These are phyloP conservation scores for Ambrosia hybrid DNA, from an alignment of 140 eudicot genomes.

Conservation along the genomic window DNA sequence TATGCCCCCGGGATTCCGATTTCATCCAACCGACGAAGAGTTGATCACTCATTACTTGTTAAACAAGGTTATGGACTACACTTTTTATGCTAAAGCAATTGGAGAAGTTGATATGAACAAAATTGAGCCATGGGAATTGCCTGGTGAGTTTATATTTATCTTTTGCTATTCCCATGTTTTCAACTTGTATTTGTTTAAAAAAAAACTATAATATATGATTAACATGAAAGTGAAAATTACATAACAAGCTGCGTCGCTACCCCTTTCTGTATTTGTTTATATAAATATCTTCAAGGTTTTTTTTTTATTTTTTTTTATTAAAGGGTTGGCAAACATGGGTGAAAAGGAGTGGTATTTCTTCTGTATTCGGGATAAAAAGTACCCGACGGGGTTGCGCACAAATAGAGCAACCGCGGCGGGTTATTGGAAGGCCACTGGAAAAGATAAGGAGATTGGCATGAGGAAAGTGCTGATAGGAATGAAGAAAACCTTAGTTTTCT, in stretches of 20 bases:
- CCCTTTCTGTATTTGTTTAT: no score
- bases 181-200: background rate
- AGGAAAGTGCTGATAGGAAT: slow-evolving; percentile 80
- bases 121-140: slow-evolving; percentile 96
- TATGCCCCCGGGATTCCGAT: slow-evolving; percentile 93
- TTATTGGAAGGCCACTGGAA: slow-evolving; percentile 98
- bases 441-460: slow-evolving; percentile 81
- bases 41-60: slow-evolving; percentile 76
- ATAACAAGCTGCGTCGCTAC: no score
- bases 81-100: slow-evolving; percentile 69
- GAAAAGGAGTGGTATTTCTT: slow-evolving; percentile 96
- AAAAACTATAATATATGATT: no score
- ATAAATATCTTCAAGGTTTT: background rate
- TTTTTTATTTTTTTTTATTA: background rate
- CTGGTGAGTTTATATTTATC: slow-evolving; percentile 50
- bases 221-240: no score
- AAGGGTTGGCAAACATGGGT: slow-evolving; percentile 84
- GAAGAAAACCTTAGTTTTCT: slow-evolving; percentile 95
- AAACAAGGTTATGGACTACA: slow-evolving; percentile 53
- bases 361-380: slow-evolving; percentile 81
- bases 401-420: slow-evolving; percentile 91
- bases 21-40: slow-evolving; percentile 94
- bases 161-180: background rate
- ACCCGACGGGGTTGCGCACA: slow-evolving; percentile 89
- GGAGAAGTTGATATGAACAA: slow-evolving; percentile 95